Conservation (phyloP, 2,329 filamentous ascomycete genomes). For the Cladophialophora exuberans region DNA sequence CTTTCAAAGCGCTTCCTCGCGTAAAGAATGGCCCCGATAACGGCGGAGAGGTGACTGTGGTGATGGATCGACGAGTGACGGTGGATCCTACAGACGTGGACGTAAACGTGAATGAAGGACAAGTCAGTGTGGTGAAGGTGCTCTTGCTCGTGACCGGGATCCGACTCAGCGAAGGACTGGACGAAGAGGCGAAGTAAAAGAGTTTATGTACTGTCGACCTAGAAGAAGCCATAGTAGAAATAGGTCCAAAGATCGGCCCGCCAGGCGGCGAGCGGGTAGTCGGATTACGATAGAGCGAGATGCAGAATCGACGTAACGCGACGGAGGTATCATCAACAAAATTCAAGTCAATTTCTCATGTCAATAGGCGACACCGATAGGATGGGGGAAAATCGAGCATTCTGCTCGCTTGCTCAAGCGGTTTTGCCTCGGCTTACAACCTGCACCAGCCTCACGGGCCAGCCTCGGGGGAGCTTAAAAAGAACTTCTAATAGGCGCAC, state of each 20-base stretch:
- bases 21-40: not conserved
- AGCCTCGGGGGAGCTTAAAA: slow-evolving; percentile 10
- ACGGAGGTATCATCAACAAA: slow-evolving; percentile 6
- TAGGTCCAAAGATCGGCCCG: slow-evolving; percentile 8
- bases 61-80: slow-evolving; percentile 4
- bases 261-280: slow-evolving; percentile 3
- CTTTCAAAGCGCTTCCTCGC: not conserved
- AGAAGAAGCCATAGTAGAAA: slow-evolving; percentile 21
- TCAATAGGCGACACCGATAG: slow-evolving; percentile 7
- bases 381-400: too few relatives aligned
- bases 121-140: not conserved
- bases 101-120: not conserved
- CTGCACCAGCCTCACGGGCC: slow-evolving; percentile 12
- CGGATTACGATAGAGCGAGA: slow-evolving; percentile 5
- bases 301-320: slow-evolving; percentile 1
- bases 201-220: slow-evolving; percentile 26
- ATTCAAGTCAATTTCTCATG: not conserved
- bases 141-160: not conserved
- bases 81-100: not conserved
- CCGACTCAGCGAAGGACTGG: not conserved
- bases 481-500: not conserved
- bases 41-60: not conserved
- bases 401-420: too few relatives aligned
- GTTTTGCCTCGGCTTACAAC: slow-evolving; percentile 9
- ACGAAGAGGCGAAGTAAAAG: slow-evolving; percentile 10